phyloP scores from a whole-genome alignment of 805 yeast species.

The Saccharomycopsis microspora region DNA sequence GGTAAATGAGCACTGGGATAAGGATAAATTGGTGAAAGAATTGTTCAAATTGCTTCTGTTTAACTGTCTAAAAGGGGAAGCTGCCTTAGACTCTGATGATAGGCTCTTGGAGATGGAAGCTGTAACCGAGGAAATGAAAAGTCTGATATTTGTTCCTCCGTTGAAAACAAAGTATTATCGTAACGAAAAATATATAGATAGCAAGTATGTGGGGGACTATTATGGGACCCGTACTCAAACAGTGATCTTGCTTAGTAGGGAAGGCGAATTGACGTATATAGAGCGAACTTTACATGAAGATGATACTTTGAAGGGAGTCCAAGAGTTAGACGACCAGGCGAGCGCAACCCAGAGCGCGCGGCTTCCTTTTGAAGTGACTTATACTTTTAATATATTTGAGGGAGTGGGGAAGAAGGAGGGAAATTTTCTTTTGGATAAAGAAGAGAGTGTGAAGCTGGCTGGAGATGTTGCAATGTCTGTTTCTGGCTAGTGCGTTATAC shows the following conservation, averaged over 20 bases:
- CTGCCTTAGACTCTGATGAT: neutral
- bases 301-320: neutral
- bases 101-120: conserved; percentile 14
- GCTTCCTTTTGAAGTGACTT: neutral
- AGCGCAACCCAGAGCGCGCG: neutral
- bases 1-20: conserved; percentile 15
- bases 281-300: conserved; percentile 44
- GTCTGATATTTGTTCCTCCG: conserved; percentile 68
- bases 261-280: conserved; percentile 41
- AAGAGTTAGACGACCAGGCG: neutral
- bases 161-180: conserved; percentile 24
- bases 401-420: neutral
- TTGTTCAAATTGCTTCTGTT: conserved; percentile 47
- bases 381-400: conserved; percentile 1
- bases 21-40: conserved; percentile 30
- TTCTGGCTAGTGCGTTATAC: neutral
- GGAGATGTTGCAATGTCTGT: neutral
- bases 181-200: conserved; percentile 18
- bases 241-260: conserved; percentile 45
- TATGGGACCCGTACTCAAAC: conserved; percentile 91
- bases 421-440: neutral
- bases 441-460: neutral
- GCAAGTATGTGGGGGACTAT: conserved; percentile 34
- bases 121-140: conserved; percentile 33
- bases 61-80: conserved; percentile 21